Conservation (phyloP, 768 basidiomycete genomes). For the Mycena amicta region DNA sequence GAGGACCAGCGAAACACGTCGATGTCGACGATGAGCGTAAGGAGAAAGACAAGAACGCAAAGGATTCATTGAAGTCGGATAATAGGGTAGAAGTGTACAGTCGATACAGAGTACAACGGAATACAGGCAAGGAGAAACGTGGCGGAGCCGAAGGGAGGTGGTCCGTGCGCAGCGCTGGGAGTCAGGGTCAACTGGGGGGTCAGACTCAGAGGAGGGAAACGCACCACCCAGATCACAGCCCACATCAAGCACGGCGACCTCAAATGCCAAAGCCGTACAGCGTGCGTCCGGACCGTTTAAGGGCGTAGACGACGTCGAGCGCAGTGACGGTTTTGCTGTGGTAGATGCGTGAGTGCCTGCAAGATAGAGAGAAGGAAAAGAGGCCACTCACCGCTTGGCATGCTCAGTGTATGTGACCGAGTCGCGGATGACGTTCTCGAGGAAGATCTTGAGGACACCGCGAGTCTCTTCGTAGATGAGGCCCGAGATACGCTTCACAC, state of each 20-base stretch:
- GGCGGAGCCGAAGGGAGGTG: background rate
- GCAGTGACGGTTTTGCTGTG: slow-evolving; percentile 1
- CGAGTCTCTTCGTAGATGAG: slow-evolving; percentile 4
- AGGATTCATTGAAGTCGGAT: background rate
- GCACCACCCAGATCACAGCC: too few species aligned
- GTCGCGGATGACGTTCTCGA: slow-evolving; percentile 5
- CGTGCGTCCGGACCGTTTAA: background rate
- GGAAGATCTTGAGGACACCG: slow-evolving; percentile 4
- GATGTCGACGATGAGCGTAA: too few species aligned
- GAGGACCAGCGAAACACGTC: too few species aligned
- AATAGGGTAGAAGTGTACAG: background rate
- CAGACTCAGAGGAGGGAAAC: background rate
- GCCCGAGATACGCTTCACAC: slow-evolving; percentile 2
- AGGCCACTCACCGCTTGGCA: background rate
- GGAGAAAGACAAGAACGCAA: background rate
- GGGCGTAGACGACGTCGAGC: slow-evolving; percentile 1
- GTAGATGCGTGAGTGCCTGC: background rate
- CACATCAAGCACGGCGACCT: background rate
- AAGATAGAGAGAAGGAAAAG: background rate
- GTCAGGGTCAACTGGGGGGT: background rate
- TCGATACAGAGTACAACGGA: background rate
- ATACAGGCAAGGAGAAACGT: background rate
- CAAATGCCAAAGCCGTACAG: background rate
- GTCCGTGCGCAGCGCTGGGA: background rate
- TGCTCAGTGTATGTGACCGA: slow-evolving; percentile 4